phyloP scores from a whole-genome alignment of 2,329 filamentous ascomycete genomes.

The Teratosphaeria epicoccoides region DNA sequence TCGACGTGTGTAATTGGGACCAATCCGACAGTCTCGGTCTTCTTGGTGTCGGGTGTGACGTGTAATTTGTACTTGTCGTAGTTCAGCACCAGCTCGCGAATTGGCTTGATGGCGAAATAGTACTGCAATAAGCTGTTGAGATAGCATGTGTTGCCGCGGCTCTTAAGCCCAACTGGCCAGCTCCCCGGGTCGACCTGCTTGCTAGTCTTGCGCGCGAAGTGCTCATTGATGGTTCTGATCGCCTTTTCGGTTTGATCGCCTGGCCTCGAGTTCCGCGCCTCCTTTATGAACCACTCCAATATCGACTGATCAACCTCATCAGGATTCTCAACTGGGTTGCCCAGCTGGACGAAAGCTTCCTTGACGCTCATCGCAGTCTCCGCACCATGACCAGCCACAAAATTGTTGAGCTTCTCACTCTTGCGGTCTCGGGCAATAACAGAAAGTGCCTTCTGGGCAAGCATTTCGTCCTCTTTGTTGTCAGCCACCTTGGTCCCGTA shows the following conservation, averaged over 20 bases:
- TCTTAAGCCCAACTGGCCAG: conserved; percentile 76
- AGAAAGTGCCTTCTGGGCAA: conserved; percentile 45
- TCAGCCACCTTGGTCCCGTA: conserved; percentile 48
- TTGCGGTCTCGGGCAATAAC: conserved; percentile 50
- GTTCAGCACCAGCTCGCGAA: conserved; percentile 69
- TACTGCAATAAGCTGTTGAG: conserved; percentile 94
- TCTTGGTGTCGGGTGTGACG: conserved; percentile 51
- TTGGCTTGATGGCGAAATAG: conserved; percentile 74
- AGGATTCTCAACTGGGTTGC: neutral
- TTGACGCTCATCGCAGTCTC: conserved; percentile 1
- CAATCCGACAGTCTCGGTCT: conserved; percentile 64
- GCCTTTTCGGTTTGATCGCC: conserved; percentile 25
- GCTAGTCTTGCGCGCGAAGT: conserved; percentile 9
- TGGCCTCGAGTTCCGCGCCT: conserved; percentile 15
- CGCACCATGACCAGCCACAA: conserved; percentile 33
- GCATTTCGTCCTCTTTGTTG: conserved; percentile 37
- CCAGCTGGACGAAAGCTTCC: neutral
- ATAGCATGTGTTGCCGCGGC: conserved; percentile 97
- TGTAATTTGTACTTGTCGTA: conserved; percentile 63
- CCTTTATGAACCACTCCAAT: neutral
- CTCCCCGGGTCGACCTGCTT: conserved; percentile 13
- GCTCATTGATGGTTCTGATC: conserved; percentile 21
- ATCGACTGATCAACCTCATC: neutral
- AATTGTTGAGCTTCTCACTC: conserved; percentile 44
- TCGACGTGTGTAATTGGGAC: conserved; percentile 42